Conservation (phyloP, 768 basidiomycete genomes). For the Rhizopogon roseolus region DNA sequence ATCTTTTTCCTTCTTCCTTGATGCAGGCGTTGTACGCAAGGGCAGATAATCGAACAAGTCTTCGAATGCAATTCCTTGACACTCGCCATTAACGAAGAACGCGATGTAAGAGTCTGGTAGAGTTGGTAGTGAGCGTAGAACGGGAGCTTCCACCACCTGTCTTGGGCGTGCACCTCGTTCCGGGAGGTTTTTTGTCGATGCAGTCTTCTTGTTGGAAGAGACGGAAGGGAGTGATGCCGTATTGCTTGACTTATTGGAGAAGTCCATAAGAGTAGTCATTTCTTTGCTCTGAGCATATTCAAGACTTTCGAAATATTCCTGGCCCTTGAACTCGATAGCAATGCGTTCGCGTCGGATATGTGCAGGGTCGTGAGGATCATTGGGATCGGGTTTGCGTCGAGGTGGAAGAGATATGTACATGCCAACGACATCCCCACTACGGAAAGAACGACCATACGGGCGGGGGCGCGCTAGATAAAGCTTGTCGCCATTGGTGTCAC, state of each 20-base stretch:
- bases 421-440: conserved; percentile 85
- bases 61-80: conserved; percentile 77
- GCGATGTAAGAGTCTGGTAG: conserved; percentile 70
- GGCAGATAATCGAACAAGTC: conserved; percentile 90
- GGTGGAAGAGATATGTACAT: conserved; percentile 90
- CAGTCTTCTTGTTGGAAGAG: conserved; percentile 55
- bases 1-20: conserved; percentile 48
- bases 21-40: conserved; percentile 57
- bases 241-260: conserved; percentile 52
- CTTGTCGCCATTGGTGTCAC: conserved; percentile 92
- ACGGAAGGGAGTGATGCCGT: conserved; percentile 53
- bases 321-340: conserved; percentile 93
- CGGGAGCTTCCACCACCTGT: conserved; percentile 26
- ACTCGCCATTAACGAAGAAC: conserved; percentile 91
- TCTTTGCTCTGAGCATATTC: conserved; percentile 90
- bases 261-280: conserved; percentile 86
- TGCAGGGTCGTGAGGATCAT: conserved; percentile 76
- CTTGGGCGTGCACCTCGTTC: conserved; percentile 43
- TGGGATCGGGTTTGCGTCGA: conserved; percentile 47
- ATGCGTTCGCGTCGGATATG: conserved; percentile 86
- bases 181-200: conserved; percentile 63
- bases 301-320: conserved; percentile 91
- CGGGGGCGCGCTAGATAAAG: conserved; percentile 78
- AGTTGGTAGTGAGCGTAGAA: conserved; percentile 63
- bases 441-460: conserved; percentile 70